Base-by-base conservation (phyloP, 106 monocot species). In the Hemerocallis citrina region DNA sequence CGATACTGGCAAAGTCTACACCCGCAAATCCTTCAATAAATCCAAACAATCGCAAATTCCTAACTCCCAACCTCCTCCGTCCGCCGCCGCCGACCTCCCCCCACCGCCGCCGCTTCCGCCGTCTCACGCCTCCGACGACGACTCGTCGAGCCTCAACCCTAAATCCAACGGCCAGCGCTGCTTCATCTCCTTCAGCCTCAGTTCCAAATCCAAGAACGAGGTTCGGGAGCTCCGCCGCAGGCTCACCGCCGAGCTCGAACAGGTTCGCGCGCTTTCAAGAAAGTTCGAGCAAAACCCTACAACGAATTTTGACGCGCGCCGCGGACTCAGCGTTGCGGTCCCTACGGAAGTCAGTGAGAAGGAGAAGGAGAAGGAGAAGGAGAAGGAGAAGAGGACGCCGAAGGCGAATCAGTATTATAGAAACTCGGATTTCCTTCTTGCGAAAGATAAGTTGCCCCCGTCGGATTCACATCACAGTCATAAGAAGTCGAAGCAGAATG, bases 211-310 rank as follows among this genome's bases (percentile, higher is more conserved):
- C 5, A 76, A 72, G 35, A 72, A 81, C 52, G 91, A 84, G 61
- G 34, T 77, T 15, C 78, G 76, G 2, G 84, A 96, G 32, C 65
- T 91, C 3, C 75, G 81, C 3, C 59, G 57, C 13, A 76, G 60
- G 64, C 82, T 98, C 22, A 29, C 52, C 0, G 77, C 81, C 5
- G 87, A 98, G 74, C 81, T 98, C 20, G 96, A 87, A 17, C 74
- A 68, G 74, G 91, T 89, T 6, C 77, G 84, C 6, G 50, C 68
- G 0, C 50, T 75, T n/a, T 10, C 23, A 2, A 52, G 66, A n/a
- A 72, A 61, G 68, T 28, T 89, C 20, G 80, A 84, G 47, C 54
- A n/a, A n/a, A n/a, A n/a, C n/a, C n/a, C n/a, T n/a, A n/a, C n/a
- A n/a, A n/a, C n/a, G n/a, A 22, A 61, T 68, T 14, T 19, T 50